Conservation (phyloP, 1,284 basidiomycete genomes). For the Heterobasidion irregulare region DNA sequence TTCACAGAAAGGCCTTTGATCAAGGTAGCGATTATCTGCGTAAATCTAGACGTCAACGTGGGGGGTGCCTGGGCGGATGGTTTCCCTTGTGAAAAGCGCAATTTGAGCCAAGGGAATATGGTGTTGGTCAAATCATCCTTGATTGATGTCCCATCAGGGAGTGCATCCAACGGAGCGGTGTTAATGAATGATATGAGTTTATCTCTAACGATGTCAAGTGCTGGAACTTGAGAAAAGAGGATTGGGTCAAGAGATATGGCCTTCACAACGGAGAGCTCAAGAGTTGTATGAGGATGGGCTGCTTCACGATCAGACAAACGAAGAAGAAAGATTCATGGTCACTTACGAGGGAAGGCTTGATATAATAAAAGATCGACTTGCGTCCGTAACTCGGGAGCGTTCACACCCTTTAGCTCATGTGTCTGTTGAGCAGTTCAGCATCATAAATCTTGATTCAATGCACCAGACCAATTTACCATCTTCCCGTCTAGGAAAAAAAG, state of each 20-base stretch:
- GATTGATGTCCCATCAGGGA: slow-evolving; percentile 29
- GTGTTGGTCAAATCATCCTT: slow-evolving; percentile 40
- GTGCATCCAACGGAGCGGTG: slow-evolving; percentile 21
- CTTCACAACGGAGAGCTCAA: slow-evolving; percentile 56
- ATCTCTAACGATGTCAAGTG: slow-evolving; percentile 50
- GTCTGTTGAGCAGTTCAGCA: slow-evolving; percentile 27
- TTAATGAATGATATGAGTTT: slow-evolving; percentile 66
- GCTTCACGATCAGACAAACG: neutral
- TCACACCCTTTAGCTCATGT: slow-evolving; percentile 68
- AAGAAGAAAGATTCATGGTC: neutral
- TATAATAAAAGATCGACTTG: slow-evolving; percentile 69
- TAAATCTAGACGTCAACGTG: slow-evolving; percentile 31
- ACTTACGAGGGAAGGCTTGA: slow-evolving; percentile 71
- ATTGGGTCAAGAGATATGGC: slow-evolving; percentile 69
- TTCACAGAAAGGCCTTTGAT: slow-evolving; percentile 39
- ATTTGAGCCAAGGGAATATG: slow-evolving; percentile 64
- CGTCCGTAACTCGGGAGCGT: slow-evolving; percentile 55
- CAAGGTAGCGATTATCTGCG: slow-evolving; percentile 38
- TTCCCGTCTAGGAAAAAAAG: slow-evolving; percentile 74
- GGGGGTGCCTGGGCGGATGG: slow-evolving; percentile 6
- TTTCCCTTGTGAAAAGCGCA: slow-evolving; percentile 27
- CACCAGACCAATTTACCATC: slow-evolving; percentile 40
- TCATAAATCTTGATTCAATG: neutral
- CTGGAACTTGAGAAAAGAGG: slow-evolving; percentile 63
- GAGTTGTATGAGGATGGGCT: slow-evolving; percentile 71